phyloP scores from a whole-genome alignment of 352 stramenopile species.

The Phytophthora constricta region DNA sequence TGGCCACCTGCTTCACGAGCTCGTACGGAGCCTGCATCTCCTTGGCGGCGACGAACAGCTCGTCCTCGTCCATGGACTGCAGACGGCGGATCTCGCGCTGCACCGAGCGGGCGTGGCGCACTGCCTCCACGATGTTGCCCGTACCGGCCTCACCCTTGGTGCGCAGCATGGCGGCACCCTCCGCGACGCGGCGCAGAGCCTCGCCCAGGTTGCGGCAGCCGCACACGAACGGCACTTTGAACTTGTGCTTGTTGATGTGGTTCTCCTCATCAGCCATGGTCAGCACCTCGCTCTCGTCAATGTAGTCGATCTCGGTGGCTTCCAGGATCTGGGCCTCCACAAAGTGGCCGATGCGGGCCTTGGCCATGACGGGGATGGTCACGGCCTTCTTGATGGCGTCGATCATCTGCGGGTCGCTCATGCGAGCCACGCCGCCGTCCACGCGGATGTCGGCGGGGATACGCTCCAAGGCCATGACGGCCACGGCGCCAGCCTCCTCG shows the following conservation, averaged over 20 bases:
- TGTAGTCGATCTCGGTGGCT: conserved; percentile 98
- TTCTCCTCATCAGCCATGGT: conserved; percentile 99
- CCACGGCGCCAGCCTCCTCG: conserved; percentile 96
- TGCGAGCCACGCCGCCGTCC: conserved; percentile 96
- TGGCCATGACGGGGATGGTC: conserved; percentile 99
- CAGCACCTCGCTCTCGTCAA: conserved; percentile 98
- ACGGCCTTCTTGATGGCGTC: conserved; percentile 98
- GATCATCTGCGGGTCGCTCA: conserved; percentile 98
- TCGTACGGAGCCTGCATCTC: conserved; percentile 96
- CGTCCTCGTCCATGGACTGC: conserved; percentile 95
- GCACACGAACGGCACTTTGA: conserved; percentile 98
- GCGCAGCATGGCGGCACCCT: conserved; percentile 97
- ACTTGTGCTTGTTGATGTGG: conserved; percentile 97
- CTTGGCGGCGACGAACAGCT: conserved; percentile 98
- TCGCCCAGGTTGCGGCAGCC: conserved; percentile 98
- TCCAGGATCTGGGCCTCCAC: conserved; percentile 99
- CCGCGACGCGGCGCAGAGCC: conserved; percentile 93
- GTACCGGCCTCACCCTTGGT: conserved; percentile 99
- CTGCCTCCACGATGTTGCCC: conserved; percentile 98
- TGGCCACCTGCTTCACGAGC: conserved; percentile 92
- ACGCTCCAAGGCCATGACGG: conserved; percentile 98
- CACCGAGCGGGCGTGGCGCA: conserved; percentile 95
- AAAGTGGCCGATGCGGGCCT: conserved; percentile 98
- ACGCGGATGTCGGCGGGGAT: conserved; percentile 98
- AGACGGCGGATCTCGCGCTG: conserved; percentile 92